A percentile compares a stretch with the other conserved stretches of the same genome.
Evolutionary conservation across 805 yeast species (phyloP).

Genomic region (Suhomyces sp.): DNA sequence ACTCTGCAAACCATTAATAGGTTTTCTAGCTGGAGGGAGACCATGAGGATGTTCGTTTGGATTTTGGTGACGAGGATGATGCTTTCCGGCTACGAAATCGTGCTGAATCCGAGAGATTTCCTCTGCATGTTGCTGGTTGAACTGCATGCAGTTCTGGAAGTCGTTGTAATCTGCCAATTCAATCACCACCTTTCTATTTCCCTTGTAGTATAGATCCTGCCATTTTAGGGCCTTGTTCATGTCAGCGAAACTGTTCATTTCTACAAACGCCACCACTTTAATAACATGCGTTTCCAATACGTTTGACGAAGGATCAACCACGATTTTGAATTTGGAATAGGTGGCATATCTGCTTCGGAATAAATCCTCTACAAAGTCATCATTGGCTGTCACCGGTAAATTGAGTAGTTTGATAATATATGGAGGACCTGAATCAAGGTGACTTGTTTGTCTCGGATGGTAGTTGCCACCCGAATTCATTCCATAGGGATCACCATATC

Average conservation of each 20-base stretch:
- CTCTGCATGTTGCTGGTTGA: slow-evolving; percentile 33
- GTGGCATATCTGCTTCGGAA: slow-evolving; percentile 61
- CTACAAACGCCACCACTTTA: slow-evolving; percentile 63
- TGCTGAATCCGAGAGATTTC: slow-evolving; percentile 31
- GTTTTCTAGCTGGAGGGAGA: background rate
- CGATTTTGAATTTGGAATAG: slow-evolving; percentile 56
- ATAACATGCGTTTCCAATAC: slow-evolving; percentile 35
- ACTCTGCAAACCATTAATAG: background rate
- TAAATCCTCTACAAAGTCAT: slow-evolving; percentile 53
- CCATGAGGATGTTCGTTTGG: background rate
- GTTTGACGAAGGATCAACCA: slow-evolving; percentile 48
- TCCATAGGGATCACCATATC: background rate
- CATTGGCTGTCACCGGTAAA: slow-evolving; percentile 54
- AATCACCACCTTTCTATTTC: slow-evolving; percentile 35
- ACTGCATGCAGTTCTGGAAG: slow-evolving; percentile 38
- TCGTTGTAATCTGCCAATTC: slow-evolving; percentile 41
- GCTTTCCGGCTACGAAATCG: slow-evolving; percentile 24
- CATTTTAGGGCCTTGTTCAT: slow-evolving; percentile 60
- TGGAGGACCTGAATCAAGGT: slow-evolving; percentile 47
- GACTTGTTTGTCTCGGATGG: slow-evolving; percentile 1
- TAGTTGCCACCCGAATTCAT: slow-evolving; percentile 2
- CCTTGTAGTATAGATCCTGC: slow-evolving; percentile 53
- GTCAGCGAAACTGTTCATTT: slow-evolving; percentile 48
- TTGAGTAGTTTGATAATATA: slow-evolving; percentile 62
- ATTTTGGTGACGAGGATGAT: slow-evolving; percentile 2